Evolutionary conservation across 2,329 filamentous ascomycete species (phyloP).

Genomic region (Albophoma yamanashiensis): DNA sequence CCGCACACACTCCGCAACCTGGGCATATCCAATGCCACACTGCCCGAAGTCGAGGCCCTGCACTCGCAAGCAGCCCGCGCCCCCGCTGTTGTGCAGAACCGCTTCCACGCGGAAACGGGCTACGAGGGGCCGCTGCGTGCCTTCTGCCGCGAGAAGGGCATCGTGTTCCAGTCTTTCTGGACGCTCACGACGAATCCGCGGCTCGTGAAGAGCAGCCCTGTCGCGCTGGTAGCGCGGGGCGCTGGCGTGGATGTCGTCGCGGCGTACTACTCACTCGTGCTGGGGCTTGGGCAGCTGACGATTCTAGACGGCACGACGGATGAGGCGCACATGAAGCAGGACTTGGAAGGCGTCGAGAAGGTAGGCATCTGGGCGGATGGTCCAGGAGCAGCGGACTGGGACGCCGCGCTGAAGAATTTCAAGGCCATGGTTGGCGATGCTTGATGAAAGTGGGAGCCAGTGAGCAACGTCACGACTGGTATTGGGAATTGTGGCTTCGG

Average conservation of each 20-base stretch:
- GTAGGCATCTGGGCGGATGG: slow-evolving; percentile 31
- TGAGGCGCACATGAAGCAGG: slow-evolving; percentile 36
- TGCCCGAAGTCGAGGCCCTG: slow-evolving; percentile 44
- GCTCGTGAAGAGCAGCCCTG: slow-evolving; percentile 30
- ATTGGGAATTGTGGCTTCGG: too few relatives aligned
- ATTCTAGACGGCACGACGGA: slow-evolving; percentile 37
- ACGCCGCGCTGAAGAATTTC: slow-evolving; percentile 33
- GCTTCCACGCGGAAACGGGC: slow-evolving; percentile 49
- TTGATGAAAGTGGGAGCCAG: not conserved
- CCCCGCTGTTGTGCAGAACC: slow-evolving; percentile 61
- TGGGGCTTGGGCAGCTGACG: slow-evolving; percentile 31
- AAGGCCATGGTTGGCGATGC: slow-evolving; percentile 22
- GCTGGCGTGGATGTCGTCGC: slow-evolving; percentile 25
- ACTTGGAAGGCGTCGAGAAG: slow-evolving; percentile 31
- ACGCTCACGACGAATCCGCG: slow-evolving; percentile 36
- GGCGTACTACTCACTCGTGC: slow-evolving; percentile 35
- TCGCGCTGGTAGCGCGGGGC: slow-evolving; percentile 34
- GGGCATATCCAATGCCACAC: slow-evolving; percentile 66
- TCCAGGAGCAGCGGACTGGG: slow-evolving; percentile 37
- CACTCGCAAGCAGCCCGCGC: slow-evolving; percentile 28
- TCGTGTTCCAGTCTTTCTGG: slow-evolving; percentile 45
- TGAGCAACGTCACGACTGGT: not conserved
- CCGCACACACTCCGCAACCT: slow-evolving; percentile 53
- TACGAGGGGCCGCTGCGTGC: slow-evolving; percentile 51
- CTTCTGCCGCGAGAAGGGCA: slow-evolving; percentile 29